Conservation (phyloP, 2,329 filamentous ascomycete species). For the Chaetomium globosum region DNA sequence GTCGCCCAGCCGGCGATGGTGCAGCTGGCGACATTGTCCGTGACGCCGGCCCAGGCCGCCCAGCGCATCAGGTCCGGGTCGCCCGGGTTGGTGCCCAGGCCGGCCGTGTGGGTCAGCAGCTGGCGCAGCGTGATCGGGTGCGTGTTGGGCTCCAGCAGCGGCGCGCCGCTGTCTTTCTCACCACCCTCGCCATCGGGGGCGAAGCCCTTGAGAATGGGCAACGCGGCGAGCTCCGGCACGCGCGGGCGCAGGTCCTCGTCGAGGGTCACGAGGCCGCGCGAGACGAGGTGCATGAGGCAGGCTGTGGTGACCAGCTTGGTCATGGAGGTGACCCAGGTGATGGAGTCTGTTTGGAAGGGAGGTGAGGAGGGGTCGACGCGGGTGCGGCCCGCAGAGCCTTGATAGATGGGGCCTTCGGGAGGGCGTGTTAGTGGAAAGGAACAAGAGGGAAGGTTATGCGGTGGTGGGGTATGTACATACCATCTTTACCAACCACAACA, state of each 20-base stretch:
- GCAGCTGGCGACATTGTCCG: constrained; percentile 36
- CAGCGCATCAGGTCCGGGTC: constrained; percentile 48
- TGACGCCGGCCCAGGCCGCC: constrained; percentile 43
- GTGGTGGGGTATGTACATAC: constrained; percentile 21
- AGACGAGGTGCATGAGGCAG: constrained; percentile 47
- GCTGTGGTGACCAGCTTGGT: constrained; percentile 49
- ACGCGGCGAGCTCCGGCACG: constrained; percentile 42
- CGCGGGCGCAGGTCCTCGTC: constrained; percentile 45
- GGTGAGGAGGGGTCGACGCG: constrained; percentile 39
- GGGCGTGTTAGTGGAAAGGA: background rate
- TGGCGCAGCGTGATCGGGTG: constrained; percentile 47
- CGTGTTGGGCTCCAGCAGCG: constrained; percentile 45
- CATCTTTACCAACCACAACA: constrained; percentile 37
- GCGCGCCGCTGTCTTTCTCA: constrained; percentile 23
- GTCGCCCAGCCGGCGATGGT: constrained; percentile 44
- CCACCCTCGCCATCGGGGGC: constrained; percentile 34
- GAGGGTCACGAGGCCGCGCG: constrained; percentile 42
- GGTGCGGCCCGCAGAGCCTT: constrained; percentile 44
- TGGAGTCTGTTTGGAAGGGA: constrained; percentile 41
- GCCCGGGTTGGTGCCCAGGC: constrained; percentile 49
- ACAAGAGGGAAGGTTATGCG: background rate
- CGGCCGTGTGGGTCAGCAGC: constrained; percentile 55
- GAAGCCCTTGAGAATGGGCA: constrained; percentile 45
- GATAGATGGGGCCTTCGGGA: constrained; percentile 42
- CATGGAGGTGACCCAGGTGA: constrained; percentile 48